Percentiles rank a stretch among this genome's conserved stretches.
Evolutionary conservation across 2,329 filamentous ascomycete species (phyloP).

Genomic region (Monosporascus sp.): DNA sequence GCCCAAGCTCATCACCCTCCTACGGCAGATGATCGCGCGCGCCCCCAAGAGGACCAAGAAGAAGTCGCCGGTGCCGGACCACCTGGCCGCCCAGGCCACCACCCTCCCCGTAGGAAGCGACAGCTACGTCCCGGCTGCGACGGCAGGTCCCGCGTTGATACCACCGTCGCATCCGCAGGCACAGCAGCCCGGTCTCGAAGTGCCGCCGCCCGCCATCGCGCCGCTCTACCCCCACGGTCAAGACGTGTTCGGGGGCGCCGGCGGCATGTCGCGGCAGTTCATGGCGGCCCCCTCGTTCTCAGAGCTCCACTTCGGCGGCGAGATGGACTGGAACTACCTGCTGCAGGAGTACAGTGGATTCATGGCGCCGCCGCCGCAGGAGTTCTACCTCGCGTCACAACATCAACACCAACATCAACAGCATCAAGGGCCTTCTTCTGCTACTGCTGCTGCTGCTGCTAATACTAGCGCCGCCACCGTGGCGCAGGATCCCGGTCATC

Average conservation of each 20-base stretch:
- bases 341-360: constrained; percentile 25
- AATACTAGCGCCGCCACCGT: background rate
- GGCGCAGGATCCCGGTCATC: background rate
- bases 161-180: constrained; percentile 9
- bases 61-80: constrained; percentile 19
- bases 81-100: constrained; percentile 17
- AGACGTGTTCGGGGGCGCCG: constrained; percentile 19
- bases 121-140: constrained; percentile 8
- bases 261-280: constrained; percentile 24
- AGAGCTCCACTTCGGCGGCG: constrained; percentile 26
- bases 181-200: constrained; percentile 1
- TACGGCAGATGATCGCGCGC: constrained; percentile 37
- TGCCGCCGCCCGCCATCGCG: constrained; percentile 7
- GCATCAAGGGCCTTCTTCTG: background rate
- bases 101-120: constrained; percentile 18
- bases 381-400: constrained; percentile 10
- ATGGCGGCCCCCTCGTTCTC: constrained; percentile 18
- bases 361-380: constrained; percentile 9
- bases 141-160: constrained; percentile 2
- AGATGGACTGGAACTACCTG: constrained; percentile 28
- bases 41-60: constrained; percentile 29
- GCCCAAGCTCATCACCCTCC: constrained; percentile 42
- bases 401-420: background rate
- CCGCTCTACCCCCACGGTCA: constrained; percentile 14
- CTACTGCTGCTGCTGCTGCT: background rate